These are phyloP conservation scores for Cnidoscolus chayamansa DNA, from an alignment of 441 rosid genomes.

Conservation along the genomic window DNA sequence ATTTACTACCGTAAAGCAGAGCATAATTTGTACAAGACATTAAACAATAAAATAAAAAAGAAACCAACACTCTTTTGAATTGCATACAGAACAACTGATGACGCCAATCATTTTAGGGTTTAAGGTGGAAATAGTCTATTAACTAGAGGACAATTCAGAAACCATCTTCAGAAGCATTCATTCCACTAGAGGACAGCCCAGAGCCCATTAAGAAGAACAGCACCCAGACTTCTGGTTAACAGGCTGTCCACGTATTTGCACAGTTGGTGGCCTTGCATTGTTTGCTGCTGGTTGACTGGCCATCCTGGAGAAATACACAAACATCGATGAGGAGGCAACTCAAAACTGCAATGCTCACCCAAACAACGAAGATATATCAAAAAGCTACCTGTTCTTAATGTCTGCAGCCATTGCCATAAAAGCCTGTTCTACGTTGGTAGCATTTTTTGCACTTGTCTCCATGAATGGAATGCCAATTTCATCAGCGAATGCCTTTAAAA, in stretches of 20 bases:
- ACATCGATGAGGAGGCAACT: constrained; percentile 25
- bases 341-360: constrained; percentile 30
- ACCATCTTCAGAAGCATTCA: constrained; percentile 11
- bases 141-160: constrained; percentile 14
- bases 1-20: constrained; percentile 17
- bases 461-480: constrained; percentile 74
- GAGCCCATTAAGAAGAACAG: constrained; percentile 63
- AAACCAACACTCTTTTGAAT: constrained; percentile 19
- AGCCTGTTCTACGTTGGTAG: constrained; percentile 71
- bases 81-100: constrained; percentile 19
- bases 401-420: constrained; percentile 78
- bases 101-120: constrained; percentile 12
- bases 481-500: constrained; percentile 63
- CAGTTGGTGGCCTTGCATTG: constrained; percentile 72
- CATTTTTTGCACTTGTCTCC: constrained; percentile 69
- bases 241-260: constrained; percentile 88
- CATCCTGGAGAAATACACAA: constrained; percentile 51
- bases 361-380: not conserved
- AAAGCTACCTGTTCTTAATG: constrained; percentile 57
- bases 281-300: constrained; percentile 86
- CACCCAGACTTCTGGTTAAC: constrained; percentile 86
- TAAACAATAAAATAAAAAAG: constrained; percentile 20
- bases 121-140: constrained; percentile 18
- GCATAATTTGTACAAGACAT: constrained; percentile 30
- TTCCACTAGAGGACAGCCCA: constrained; percentile 2